Conservation (phyloP, 352 stramenopile species). For the Aphanomyces invadans region DNA sequence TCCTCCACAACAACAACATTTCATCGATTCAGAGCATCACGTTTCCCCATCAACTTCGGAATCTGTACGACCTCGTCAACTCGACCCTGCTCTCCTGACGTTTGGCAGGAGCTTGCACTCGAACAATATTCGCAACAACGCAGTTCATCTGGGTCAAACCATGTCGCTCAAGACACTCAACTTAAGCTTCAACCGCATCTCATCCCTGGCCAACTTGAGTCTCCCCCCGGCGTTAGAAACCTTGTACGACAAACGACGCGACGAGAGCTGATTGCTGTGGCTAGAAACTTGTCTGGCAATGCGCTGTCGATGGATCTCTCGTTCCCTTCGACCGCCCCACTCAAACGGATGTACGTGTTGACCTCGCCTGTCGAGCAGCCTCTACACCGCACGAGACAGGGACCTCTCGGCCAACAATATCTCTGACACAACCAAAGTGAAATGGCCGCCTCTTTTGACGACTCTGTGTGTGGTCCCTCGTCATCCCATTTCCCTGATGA, state of each 20-base stretch:
- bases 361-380: too few species aligned
- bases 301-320: background rate
- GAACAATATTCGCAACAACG: background rate
- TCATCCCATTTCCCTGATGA: background rate
- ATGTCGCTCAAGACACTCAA: background rate
- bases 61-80: background rate
- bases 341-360: background rate
- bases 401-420: constrained; percentile 8
- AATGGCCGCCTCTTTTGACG: background rate
- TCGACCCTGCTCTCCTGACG: background rate
- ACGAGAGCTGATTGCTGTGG: too few species aligned
- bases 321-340: background rate
- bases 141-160: background rate
- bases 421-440: background rate
- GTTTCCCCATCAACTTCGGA: background rate
- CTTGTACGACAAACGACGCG: background rate
- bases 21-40: background rate
- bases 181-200: constrained; percentile 3
- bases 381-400: too few species aligned
- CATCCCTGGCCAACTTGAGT: background rate
- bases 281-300: background rate
- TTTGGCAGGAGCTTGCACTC: background rate
- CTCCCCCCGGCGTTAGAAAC: background rate
- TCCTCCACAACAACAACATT: constrained; percentile 10
- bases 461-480: background rate